Base-by-base conservation (phyloP, 257 asterid genomes). In the Haberlea rhodopensis region DNA sequence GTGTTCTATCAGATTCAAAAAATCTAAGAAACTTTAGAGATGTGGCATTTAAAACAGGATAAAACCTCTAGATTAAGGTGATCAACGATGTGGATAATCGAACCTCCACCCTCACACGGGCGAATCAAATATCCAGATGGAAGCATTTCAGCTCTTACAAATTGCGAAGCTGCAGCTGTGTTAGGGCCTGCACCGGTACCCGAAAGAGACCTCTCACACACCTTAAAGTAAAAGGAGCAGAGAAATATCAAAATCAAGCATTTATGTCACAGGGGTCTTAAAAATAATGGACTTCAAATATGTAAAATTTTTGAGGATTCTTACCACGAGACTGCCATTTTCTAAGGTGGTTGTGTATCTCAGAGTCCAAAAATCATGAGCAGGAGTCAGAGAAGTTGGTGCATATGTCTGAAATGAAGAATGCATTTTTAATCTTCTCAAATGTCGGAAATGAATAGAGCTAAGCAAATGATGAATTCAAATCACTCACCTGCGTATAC, bases 331-430 rank as follows among this genome's bases (percentile, higher is more conserved):
- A 76, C 97, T 94, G 72, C 97, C 97, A 23, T 85, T 87, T 40
- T 87, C 97, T 75, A 94, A 76, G 62, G 92, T 85, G 54, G 95
- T 83, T 6, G 99, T 87, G 84, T 90, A 94, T 87, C 99, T 84
- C 60, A 94, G 82, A 19, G 97, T 87, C 99, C 99, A 94, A 74
- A 94, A 90, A 78, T 90, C 99, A 54, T 96, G 90, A 32, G 97
- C 97, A 13, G 97, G 95, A 71, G 96, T 95, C 75, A 90, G 72
- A n/a, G 95, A 87, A 45, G 97, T 94, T 11, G 99, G 99, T 53
- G 99, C 99, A 70, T 90, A 94, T 24, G 76, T 78, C 97, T 94
- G 86, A 68, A 69, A 81, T 65, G 19, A 76, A 48, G 2, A 31
- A 31, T 0, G 68, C 34, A 65, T 26, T 19, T 25, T 40, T 52